These are phyloP conservation scores for Claviceps purpurea DNA, from an alignment of 2,329 filamentous ascomycete genomes.

Conservation along the genomic window DNA sequence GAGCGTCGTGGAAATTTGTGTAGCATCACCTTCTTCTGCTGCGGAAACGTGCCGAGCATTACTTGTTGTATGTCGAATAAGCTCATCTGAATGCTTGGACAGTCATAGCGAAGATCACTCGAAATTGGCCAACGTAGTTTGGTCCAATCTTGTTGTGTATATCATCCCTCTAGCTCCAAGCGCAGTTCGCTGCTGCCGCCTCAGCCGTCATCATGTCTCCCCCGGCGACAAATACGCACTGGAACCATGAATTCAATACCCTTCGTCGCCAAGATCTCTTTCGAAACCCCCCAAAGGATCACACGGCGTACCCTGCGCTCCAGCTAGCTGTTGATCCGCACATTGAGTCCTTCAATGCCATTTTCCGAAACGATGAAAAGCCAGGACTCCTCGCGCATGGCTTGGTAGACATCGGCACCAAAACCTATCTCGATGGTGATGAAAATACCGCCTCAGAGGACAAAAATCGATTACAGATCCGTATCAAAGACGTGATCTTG, in stretches of 20 bases:
- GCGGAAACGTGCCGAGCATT: conserved; percentile 5
- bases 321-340: conserved; percentile 81
- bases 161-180: not conserved
- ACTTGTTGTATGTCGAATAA: not conserved
- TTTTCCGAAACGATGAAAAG: conserved; percentile 60
- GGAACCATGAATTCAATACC: conserved; percentile 79
- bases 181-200: conserved; percentile 2
- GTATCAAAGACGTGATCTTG: conserved; percentile 68
- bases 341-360: conserved; percentile 86
- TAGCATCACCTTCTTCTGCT: conserved; percentile 16
- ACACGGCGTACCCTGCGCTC: conserved; percentile 75
- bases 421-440: conserved; percentile 74
- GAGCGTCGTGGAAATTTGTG: conserved; percentile 9
- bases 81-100: not conserved
- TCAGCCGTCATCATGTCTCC: conserved; percentile 33
- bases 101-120: not conserved
- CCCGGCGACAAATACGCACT: conserved; percentile 50
- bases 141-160: not conserved
- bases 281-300: conserved; percentile 73
- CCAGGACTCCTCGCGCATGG: conserved; percentile 52
- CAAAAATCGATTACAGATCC: conserved; percentile 64
- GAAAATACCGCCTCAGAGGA: conserved; percentile 42
- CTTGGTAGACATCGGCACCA: conserved; percentile 79
- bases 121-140: too few relatives aligned
- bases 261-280: conserved; percentile 81